Conservation (phyloP, 805 yeast genomes). For the Diddensiella transvaalensis region DNA sequence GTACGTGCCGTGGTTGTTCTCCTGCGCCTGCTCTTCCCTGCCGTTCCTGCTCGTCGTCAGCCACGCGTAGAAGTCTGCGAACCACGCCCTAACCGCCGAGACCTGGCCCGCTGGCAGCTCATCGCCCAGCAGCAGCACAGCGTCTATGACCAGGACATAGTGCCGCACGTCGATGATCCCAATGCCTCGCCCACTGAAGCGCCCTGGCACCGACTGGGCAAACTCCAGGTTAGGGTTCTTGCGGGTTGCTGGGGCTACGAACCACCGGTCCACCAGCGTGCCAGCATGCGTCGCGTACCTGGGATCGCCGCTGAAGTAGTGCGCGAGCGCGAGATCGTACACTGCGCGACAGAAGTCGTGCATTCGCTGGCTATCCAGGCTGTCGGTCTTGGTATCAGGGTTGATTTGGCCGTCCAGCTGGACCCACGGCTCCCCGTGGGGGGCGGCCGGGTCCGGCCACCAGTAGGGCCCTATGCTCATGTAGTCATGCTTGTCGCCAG, state of each 20-base stretch:
- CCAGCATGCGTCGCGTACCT: background rate
- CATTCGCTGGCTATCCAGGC: background rate
- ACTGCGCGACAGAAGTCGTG: constrained; percentile 7
- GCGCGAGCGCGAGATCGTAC: background rate
- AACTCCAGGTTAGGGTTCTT: constrained; percentile 8
- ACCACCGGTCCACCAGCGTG: constrained; percentile 3
- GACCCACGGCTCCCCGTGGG: constrained; percentile 4
- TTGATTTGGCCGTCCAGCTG: constrained; percentile 1
- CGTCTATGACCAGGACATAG: constrained; percentile 3
- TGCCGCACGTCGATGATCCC: constrained; percentile 8
- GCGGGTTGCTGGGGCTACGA: constrained; percentile 1
- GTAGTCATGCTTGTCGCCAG: constrained; percentile 7
- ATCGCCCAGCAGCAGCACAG: background rate
- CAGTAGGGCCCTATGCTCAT: constrained; percentile 6
- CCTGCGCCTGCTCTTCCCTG: background rate
- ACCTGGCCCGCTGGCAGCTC: background rate
- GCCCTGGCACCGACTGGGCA: constrained; percentile 7
- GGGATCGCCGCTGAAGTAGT: constrained; percentile 1
- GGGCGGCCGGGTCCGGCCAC: constrained; percentile 7
- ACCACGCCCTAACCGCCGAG: background rate
- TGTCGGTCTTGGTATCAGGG: constrained; percentile 2
- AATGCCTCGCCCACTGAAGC: constrained; percentile 6
- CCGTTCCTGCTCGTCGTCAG: constrained; percentile 3
- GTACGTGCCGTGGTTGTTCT: constrained; percentile 4
- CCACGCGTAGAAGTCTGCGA: background rate